Evolutionary conservation across 140 eudicot genomes (phyloP), one percentile per base, ranked within the genome.

Genomic region (Oenanthe javanica): DNA sequence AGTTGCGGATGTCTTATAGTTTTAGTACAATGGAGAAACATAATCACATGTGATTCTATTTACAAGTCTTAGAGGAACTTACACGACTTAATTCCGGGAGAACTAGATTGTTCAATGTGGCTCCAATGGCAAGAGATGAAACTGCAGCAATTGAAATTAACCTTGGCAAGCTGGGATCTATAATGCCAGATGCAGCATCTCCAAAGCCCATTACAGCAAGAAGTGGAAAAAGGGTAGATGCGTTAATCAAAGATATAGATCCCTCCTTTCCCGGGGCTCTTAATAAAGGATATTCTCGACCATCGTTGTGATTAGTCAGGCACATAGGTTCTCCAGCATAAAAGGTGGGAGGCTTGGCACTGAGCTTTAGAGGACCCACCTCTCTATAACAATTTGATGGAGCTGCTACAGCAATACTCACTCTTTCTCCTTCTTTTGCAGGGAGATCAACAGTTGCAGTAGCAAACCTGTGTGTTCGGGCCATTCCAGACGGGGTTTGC

Each of bases 371-470:
- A 74, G 98, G 98, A 25, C 99, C 99, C 27, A 96, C 92, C 80
- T 89, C 94, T 71, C 93, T 84, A 80, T 86, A 93, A 79, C 85
- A 88, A 84, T 66, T 91, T 63, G 90, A 84, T 72, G 99, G 99
- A 82, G 99, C 98, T 81, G 99, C 99, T 80, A 88, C 84, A 70
- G 98, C 92, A 78, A 96, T 85, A 80, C 98, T 96, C 40, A 96
- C 97, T 72, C 98, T 93, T 81, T 96, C 99, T 63, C 99, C 99
- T 88, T 88, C 86, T 82, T 89, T 93, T 79, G 97, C 99, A 71
- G 98, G 99, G 71, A 96, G 93, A 78, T 96, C 96, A 78, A 89
- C 93, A 83, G 99, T 88, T 87, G 91, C 91, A 82, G 99, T 96
- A 23, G 99, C 99, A 86, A 96, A 96, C 63, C 89, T 91, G 84